Percentiles rank a stretch among this genome's conserved stretches.
Evolutionary conservation across 345 rosid species (phyloP).

Genomic region (Reutealis trisperma): DNA sequence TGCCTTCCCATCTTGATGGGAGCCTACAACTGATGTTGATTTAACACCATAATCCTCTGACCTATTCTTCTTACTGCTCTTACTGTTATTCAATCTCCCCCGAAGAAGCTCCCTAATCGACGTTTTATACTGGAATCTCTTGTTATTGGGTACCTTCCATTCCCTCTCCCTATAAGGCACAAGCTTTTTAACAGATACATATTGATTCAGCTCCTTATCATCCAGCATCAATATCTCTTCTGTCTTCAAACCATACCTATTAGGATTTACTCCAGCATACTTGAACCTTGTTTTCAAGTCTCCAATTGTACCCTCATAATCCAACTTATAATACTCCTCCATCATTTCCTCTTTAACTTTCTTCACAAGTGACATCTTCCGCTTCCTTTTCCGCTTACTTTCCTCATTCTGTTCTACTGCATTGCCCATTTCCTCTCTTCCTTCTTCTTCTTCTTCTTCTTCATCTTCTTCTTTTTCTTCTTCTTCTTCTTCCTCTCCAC

Average conservation of each 20-base stretch:
- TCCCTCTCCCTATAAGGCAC: slow-evolving; percentile 75
- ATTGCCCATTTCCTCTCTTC: slow-evolving; percentile 12
- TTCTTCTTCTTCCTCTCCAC: slow-evolving; percentile 20
- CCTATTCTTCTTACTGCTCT: slow-evolving; percentile 48
- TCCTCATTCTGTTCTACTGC: slow-evolving; percentile 38
- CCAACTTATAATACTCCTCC: slow-evolving; percentile 91
- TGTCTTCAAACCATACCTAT: slow-evolving; percentile 58
- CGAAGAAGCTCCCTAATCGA: slow-evolving; percentile 46
- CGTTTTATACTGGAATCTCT: slow-evolving; percentile 54
- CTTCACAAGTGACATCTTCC: slow-evolving; percentile 59
- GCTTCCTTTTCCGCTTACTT: slow-evolving; percentile 68
- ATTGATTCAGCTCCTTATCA: slow-evolving; percentile 81
- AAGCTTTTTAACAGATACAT: slow-evolving; percentile 76
- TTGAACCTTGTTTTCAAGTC: slow-evolving; percentile 89
- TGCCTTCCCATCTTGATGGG: slow-evolving; percentile 28
- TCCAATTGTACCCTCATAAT: slow-evolving; percentile 86
- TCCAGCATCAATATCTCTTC: slow-evolving; percentile 60
- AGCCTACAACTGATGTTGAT: slow-evolving; percentile 14
- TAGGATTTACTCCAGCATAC: slow-evolving; percentile 71
- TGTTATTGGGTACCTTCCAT: slow-evolving; percentile 64
- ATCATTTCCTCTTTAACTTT: slow-evolving; percentile 69
- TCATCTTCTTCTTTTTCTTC: slow-evolving; percentile 22
- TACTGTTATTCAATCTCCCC: slow-evolving; percentile 32
- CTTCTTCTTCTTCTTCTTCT: neutral
- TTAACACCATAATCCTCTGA: slow-evolving; percentile 25